phyloP scores from a whole-genome alignment of 257 asterid species.

The Nicotiana obtusifolia region DNA sequence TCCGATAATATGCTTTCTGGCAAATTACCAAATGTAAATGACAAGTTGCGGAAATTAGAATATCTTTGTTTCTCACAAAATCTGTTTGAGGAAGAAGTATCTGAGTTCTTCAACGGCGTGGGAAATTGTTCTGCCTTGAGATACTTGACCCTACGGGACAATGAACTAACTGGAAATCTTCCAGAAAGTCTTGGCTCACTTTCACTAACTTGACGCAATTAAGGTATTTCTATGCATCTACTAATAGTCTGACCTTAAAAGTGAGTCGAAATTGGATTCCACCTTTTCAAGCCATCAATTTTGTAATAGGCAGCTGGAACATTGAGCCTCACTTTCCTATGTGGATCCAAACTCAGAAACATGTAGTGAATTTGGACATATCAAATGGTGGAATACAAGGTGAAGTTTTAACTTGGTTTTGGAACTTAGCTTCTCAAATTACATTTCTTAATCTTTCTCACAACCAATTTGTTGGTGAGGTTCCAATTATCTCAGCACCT shows the following conservation, averaged over 20 bases:
- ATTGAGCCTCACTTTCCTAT: slow-evolving; percentile 18
- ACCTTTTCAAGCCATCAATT: background rate
- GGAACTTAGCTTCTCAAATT: background rate
- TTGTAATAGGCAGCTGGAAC: slow-evolving; percentile 16
- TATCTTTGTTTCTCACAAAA: background rate
- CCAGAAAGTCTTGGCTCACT: slow-evolving; percentile 24
- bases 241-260: slow-evolving; percentile 18
- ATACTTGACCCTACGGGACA: background rate
- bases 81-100: slow-evolving; percentile 12
- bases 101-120: slow-evolving; percentile 6
- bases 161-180: background rate
- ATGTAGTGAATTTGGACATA: too few species aligned
- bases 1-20: slow-evolving; percentile 11
- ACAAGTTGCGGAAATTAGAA: slow-evolving; percentile 13
- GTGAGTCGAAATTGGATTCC: slow-evolving; percentile 27
- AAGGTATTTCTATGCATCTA: background rate
- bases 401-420: too few species aligned
- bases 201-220: slow-evolving; percentile 24
- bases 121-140: background rate
- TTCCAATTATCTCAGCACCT: background rate
- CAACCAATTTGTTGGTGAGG: too few species aligned
- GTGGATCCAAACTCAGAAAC: slow-evolving; percentile 26
- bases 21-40: slow-evolving; percentile 12
- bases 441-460: too few species aligned
- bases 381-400: too few species aligned